A percentile compares a stretch with the other conserved stretches of the same genome.
Conservation (phyloP, 148 eudicot genomes). For the Cornus kousa region DNA sequence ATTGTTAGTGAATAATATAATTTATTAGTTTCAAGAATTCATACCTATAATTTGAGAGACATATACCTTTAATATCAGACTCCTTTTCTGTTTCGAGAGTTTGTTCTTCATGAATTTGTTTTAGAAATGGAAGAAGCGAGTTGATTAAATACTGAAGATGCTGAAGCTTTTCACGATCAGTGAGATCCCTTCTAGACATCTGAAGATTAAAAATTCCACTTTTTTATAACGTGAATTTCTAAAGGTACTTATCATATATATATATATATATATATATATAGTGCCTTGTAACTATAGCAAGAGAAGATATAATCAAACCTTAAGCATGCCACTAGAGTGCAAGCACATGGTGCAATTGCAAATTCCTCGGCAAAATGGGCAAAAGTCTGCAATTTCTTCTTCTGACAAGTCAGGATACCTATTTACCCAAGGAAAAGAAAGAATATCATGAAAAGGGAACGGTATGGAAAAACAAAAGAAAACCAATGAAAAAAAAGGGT, state of each 20-base stretch:
- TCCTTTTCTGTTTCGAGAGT: slow-evolving; percentile 51
- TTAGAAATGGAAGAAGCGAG: slow-evolving; percentile 55
- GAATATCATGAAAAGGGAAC: slow-evolving; percentile 4
- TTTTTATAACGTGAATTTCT: background rate
- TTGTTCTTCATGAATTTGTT: slow-evolving; percentile 57
- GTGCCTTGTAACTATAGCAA: too few species aligned
- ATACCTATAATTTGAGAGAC: background rate
- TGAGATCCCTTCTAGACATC: slow-evolving; percentile 53
- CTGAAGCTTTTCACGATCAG: slow-evolving; percentile 42
- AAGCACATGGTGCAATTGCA: slow-evolving; percentile 82
- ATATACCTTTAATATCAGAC: slow-evolving; percentile 51
- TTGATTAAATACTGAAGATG: slow-evolving; percentile 56
- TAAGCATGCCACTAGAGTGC: slow-evolving; percentile 44
- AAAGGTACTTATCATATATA: background rate
- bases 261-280: too few species aligned
- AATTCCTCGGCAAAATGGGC: slow-evolving; percentile 70
- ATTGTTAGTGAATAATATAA: slow-evolving; percentile 12
- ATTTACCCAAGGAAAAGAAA: slow-evolving; percentile 2
- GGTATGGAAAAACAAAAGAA: background rate
- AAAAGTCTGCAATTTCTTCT: slow-evolving; percentile 54
- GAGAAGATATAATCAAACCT: slow-evolving; percentile 33
- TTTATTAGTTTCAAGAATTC: background rate
- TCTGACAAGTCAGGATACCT: slow-evolving; percentile 69
- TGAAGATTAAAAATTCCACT: slow-evolving; percentile 17
- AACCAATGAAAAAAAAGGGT: background rate